Conservation (phyloP, 2,329 filamentous ascomycete genomes). For the Pyrenophora teres region DNA sequence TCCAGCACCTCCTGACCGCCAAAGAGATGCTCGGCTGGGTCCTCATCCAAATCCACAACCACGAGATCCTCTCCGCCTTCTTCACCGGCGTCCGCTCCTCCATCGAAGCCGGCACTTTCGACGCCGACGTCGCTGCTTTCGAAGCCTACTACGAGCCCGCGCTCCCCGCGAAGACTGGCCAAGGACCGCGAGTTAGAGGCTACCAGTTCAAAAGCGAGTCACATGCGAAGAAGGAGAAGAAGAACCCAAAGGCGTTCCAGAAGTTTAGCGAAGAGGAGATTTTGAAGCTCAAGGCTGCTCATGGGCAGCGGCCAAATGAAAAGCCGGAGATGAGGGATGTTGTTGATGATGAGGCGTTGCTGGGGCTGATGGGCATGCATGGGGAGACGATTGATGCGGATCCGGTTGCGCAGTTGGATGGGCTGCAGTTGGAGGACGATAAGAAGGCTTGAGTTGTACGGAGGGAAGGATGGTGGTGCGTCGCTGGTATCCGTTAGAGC, state of each 20-base stretch:
- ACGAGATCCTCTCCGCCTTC: constrained; percentile 72
- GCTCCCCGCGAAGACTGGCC: constrained; percentile 74
- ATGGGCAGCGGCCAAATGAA: constrained; percentile 36
- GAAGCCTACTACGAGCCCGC: constrained; percentile 69
- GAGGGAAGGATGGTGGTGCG: no score
- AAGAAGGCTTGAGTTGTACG: neutral
- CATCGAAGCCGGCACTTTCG: constrained; percentile 62
- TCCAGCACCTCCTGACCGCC: constrained; percentile 84
- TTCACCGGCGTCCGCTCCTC: constrained; percentile 71
- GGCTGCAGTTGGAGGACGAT: constrained; percentile 31
- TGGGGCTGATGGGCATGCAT: constrained; percentile 35
- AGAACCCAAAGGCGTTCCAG: constrained; percentile 41
- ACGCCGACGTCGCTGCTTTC: constrained; percentile 63
- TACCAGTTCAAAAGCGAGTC: constrained; percentile 42
- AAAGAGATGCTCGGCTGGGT: constrained; percentile 98
- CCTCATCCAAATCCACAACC: constrained; percentile 89
- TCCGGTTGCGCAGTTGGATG: constrained; percentile 17
- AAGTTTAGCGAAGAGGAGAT: constrained; percentile 34
- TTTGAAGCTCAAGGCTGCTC: constrained; percentile 32
- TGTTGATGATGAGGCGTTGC: constrained; percentile 42
- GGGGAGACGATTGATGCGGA: constrained; percentile 15
- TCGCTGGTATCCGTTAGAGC: neutral
- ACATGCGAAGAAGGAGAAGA: constrained; percentile 36
- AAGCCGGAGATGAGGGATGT: constrained; percentile 34
- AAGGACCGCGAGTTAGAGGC: constrained; percentile 63